These are phyloP conservation scores for Prototheca wickerhamii DNA, from an alignment of 163 green algal species.

Conservation along the genomic window DNA sequence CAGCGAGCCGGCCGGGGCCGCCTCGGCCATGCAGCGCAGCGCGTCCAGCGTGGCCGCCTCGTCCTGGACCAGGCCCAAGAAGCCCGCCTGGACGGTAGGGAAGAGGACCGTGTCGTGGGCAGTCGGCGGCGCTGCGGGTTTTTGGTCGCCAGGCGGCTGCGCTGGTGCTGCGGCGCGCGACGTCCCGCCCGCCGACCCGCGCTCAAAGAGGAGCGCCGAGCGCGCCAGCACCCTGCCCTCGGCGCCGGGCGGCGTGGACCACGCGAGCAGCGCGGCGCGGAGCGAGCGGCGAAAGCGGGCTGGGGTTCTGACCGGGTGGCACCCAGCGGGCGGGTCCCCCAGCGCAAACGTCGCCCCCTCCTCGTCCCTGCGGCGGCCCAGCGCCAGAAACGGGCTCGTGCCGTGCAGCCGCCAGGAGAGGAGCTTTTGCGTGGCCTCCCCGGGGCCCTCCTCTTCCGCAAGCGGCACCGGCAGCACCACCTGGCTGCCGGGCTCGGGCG, in stretches of 20 bases:
- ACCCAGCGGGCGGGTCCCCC: background rate
- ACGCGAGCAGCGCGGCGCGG: slow-evolving; percentile 6
- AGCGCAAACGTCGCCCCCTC: background rate
- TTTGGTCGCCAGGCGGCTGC: no score
- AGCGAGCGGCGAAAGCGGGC: background rate
- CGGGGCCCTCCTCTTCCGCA: no score
- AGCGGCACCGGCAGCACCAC: no score
- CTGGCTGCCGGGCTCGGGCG: no score
- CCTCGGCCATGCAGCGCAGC: background rate
- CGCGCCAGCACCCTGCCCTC: background rate
- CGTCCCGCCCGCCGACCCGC: background rate
- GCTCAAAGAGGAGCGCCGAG: background rate
- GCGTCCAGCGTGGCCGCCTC: background rate
- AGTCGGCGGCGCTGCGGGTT: no score
- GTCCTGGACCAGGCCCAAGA: no score
- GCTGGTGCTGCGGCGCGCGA: background rate
- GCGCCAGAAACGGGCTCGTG: no score
- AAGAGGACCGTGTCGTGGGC: no score
- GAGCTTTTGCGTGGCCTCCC: no score
- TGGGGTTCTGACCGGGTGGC: background rate
- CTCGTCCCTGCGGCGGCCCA: no score
- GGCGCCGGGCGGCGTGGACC: background rate
- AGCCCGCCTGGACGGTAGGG: no score
- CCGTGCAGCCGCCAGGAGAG: no score
- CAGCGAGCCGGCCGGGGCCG: slow-evolving; percentile 1